Conservation (phyloP, 176 grass and related monocot genomes). For the Aegilops longissima region DNA sequence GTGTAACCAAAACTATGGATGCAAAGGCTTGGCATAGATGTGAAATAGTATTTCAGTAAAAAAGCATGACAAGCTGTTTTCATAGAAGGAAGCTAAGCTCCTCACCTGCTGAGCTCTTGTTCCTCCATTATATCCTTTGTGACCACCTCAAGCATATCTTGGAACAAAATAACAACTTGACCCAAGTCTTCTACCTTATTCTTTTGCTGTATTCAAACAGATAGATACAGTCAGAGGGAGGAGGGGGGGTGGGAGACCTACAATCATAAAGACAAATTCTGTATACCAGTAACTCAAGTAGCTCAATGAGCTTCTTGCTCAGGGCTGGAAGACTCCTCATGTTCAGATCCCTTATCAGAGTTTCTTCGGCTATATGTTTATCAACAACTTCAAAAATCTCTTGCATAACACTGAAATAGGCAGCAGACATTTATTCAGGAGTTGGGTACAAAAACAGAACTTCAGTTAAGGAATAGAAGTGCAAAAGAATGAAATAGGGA, state of each 20-base stretch:
- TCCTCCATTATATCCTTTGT: slow-evolving; percentile 98
- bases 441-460: slow-evolving; percentile 12
- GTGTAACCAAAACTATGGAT: slow-evolving; percentile 18
- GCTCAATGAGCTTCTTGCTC: slow-evolving; percentile 75
- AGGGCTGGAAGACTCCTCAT: slow-evolving; percentile 79
- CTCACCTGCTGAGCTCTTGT: slow-evolving; percentile 64
- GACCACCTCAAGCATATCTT: slow-evolving; percentile 99
- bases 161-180: slow-evolving; percentile 91
- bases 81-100: slow-evolving; percentile 27
- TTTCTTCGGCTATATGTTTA: slow-evolving; percentile 31
- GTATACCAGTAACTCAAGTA: slow-evolving; percentile 84
- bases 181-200: slow-evolving; percentile 77
- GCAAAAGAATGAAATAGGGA: slow-evolving; percentile 60
- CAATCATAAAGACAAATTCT: slow-evolving; percentile 21
- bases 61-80: neutral
- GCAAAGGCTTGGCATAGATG: slow-evolving; percentile 3
- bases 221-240: slow-evolving; percentile 22
- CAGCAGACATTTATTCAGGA: neutral
- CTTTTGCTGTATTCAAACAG: slow-evolving; percentile 59
- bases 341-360: slow-evolving; percentile 55
- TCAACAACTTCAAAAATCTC: slow-evolving; percentile 66
- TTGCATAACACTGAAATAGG: slow-evolving; percentile 64
- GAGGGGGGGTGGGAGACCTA: neutral
- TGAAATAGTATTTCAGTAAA: neutral
- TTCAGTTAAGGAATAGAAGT: neutral